Evolutionary conservation across 164 flowering plant genomes (phyloP).

Genomic region (Macadamia integrifolia): DNA sequence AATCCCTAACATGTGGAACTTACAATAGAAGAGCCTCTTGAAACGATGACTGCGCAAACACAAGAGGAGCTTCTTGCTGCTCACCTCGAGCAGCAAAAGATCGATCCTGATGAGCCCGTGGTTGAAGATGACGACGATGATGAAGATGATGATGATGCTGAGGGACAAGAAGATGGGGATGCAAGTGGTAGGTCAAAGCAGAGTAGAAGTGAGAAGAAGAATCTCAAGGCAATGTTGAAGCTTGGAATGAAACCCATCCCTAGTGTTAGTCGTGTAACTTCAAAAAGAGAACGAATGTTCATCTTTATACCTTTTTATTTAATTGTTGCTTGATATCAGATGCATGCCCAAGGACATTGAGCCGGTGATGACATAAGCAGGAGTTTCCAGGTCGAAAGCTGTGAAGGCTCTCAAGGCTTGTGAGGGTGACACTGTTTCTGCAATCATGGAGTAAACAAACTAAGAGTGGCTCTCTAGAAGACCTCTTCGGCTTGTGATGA

Average conservation of each 20-base stretch:
- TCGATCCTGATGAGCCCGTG: slow-evolving; percentile 18
- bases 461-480: slow-evolving; percentile 1
- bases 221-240: slow-evolving; percentile 37
- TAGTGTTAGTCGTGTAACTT: too few relatives aligned
- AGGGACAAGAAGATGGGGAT: neutral
- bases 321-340: too few relatives aligned
- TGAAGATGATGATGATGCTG: too few relatives aligned
- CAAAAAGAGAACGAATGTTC: slow-evolving; percentile 16
- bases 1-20: too few relatives aligned
- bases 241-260: neutral
- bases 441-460: slow-evolving; percentile 35
- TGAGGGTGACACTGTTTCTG: slow-evolving; percentile 34
- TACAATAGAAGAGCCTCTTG: too few relatives aligned
- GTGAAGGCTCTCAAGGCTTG: slow-evolving; percentile 33
- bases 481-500: neutral
- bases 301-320: neutral
- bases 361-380: slow-evolving; percentile 37
- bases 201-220: slow-evolving; percentile 34
- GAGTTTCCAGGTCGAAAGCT: slow-evolving; percentile 34
- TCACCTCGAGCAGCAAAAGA: slow-evolving; percentile 49
- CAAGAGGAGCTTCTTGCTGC: slow-evolving; percentile 63
- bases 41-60: slow-evolving; percentile 48
- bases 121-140: too few relatives aligned
- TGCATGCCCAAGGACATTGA: slow-evolving; percentile 29
- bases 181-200: slow-evolving; percentile 35